phyloP scores from a whole-genome alignment of 441 rosid species.

The Populus hybrid region DNA sequence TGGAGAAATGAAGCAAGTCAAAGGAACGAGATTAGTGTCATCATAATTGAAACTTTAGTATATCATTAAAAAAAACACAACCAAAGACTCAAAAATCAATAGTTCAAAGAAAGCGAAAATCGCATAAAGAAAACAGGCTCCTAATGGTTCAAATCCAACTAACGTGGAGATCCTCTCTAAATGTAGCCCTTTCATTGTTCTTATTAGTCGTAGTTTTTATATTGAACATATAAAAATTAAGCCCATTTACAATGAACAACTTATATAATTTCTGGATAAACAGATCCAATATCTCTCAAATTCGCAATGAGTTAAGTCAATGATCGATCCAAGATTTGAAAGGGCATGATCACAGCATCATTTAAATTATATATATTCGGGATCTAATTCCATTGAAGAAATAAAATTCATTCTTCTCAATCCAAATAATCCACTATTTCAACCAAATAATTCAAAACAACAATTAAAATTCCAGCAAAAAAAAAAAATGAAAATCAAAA shows the following conservation, averaged over 20 bases:
- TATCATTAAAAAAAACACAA: not conserved
- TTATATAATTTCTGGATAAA: too few species aligned
- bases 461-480: not conserved
- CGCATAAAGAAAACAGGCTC: too few species aligned
- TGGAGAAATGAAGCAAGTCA: conserved; percentile 17
- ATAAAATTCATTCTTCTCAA: not conserved
- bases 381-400: not conserved
- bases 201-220: too few species aligned
- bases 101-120: too few species aligned
- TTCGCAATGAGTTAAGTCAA: not conserved
- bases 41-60: not conserved
- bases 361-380: not conserved
- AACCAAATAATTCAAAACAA: too few species aligned
- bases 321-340: not conserved
- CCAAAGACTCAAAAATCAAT: not conserved
- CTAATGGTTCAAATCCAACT: too few species aligned
- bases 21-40: not conserved
- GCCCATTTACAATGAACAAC: too few species aligned
- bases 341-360: not conserved
- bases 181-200: too few species aligned
- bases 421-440: not conserved
- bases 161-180: too few species aligned
- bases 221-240: too few species aligned
- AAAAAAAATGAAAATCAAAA: not conserved
- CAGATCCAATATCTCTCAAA: too few species aligned